phyloP scores from a whole-genome alignment of 2,329 filamentous ascomycete genomes.

The Pseudocercospora eumusae region DNA sequence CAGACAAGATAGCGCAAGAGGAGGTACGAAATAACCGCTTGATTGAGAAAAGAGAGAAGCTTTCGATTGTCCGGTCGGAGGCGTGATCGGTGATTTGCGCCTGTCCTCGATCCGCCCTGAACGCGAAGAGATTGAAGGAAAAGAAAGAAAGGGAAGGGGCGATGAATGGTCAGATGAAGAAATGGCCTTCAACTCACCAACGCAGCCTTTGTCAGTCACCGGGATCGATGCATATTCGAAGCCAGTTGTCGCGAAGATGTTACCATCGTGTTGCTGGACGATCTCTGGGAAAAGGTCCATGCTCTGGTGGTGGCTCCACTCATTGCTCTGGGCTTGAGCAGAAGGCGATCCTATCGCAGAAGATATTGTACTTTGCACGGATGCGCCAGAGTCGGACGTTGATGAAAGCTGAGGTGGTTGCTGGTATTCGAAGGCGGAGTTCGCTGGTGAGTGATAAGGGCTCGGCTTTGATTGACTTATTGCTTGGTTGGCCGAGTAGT shows the following conservation, averaged over 20 bases:
- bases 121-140: background rate
- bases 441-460: slow-evolving; percentile 46
- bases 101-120: slow-evolving; percentile 29
- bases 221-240: slow-evolving; percentile 56
- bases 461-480: slow-evolving; percentile 45
- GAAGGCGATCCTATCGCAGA: slow-evolving; percentile 56
- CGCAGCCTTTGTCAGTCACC: slow-evolving; percentile 50
- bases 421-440: slow-evolving; percentile 51
- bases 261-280: slow-evolving; percentile 59
- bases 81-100: slow-evolving; percentile 16
- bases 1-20: slow-evolving; percentile 47
- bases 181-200: slow-evolving; percentile 51
- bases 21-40: slow-evolving; percentile 41
- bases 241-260: slow-evolving; percentile 58
- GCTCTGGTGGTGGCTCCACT: slow-evolving; percentile 51
- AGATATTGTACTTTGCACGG: slow-evolving; percentile 50
- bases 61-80: slow-evolving; percentile 5
- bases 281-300: slow-evolving; percentile 63
- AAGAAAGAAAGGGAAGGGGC: slow-evolving; percentile 22
- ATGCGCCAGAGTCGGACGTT: slow-evolving; percentile 55
- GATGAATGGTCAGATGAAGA: slow-evolving; percentile 39
- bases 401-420: slow-evolving; percentile 49
- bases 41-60: slow-evolving; percentile 40
- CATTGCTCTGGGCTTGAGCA: slow-evolving; percentile 62
- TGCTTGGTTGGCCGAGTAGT: slow-evolving; percentile 42